Evolutionary conservation across 2,329 filamentous ascomycete genomes (phyloP).

Genomic region (Colletotrichum sp.): DNA sequence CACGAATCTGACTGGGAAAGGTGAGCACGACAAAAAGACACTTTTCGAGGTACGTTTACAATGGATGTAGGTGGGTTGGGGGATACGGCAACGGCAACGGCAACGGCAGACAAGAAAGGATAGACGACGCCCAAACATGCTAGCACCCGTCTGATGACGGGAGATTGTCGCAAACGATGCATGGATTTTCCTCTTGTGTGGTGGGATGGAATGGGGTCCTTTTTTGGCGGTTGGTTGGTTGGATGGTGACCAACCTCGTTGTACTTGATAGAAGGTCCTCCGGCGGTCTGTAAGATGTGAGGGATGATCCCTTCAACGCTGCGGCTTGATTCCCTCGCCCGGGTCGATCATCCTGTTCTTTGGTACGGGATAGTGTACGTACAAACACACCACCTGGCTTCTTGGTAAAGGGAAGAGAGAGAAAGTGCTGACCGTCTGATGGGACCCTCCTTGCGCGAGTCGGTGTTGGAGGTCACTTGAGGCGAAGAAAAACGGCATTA

Average conservation of each 20-base stretch:
- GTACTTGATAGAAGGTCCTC: not conserved
- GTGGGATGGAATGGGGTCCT: not conserved
- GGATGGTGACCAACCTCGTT: not conserved
- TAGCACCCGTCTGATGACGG: conserved; percentile 17
- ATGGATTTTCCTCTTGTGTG: not conserved
- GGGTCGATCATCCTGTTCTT: not conserved
- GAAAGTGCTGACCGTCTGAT: not conserved
- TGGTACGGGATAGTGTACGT: not conserved
- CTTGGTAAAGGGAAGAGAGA: not conserved
- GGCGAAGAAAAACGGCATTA: not conserved
- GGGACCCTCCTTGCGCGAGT: not conserved
- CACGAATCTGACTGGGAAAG: not conserved
- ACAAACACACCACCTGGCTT: not conserved
- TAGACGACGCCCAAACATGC: not conserved
- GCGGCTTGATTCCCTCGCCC: not conserved
- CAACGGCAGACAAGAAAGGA: not conserved
- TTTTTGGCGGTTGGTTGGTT: not conserved
- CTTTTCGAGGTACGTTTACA: not conserved
- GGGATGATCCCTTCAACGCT: conserved; percentile 3
- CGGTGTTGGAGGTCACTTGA: not conserved
- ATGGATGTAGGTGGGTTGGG: not conserved
- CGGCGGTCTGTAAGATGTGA: not conserved
- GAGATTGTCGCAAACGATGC: conserved; percentile 10
- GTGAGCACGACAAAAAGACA: not conserved
- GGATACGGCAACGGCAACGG: not conserved